Conservation (phyloP, 2,329 filamentous ascomycete species). For the Aspergillus piperis region DNA sequence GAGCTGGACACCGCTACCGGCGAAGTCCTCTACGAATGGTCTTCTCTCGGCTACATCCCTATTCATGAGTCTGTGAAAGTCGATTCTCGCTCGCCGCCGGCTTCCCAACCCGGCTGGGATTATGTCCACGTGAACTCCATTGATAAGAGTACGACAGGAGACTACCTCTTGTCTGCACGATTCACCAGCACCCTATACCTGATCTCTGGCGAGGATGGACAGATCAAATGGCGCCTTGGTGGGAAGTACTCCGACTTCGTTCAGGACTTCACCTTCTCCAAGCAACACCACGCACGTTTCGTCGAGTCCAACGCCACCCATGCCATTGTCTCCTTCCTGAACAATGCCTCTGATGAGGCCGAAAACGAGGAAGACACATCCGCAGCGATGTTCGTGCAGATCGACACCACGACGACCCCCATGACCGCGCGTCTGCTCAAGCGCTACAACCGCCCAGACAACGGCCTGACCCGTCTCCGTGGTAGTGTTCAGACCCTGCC, state of each 20-base stretch:
- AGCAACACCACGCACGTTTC: conserved; percentile 42
- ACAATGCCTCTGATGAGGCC: conserved; percentile 38
- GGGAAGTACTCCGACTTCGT: conserved; percentile 35
- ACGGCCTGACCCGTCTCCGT: conserved; percentile 35
- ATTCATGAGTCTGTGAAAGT: conserved; percentile 36
- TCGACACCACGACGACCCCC: conserved; percentile 29
- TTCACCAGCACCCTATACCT: conserved; percentile 43
- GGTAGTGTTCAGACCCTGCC: conserved; percentile 39
- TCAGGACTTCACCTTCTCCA: conserved; percentile 38
- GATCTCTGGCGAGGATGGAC: conserved; percentile 39
- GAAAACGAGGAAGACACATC: conserved; percentile 31
- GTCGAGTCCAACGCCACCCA: conserved; percentile 32
- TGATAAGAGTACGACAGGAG: conserved; percentile 42
- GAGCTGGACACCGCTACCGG: conserved; percentile 41
- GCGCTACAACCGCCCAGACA: conserved; percentile 39
- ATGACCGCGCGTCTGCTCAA: conserved; percentile 34
- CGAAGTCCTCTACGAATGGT: conserved; percentile 41
- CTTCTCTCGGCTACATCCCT: conserved; percentile 33
- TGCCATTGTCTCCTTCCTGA: conserved; percentile 36
- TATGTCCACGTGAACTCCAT: conserved; percentile 45
- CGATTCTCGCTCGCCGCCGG: conserved; percentile 4
- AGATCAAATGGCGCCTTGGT: conserved; percentile 44
- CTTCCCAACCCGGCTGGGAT: conserved; percentile 31
- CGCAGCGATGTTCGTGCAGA: conserved; percentile 32
- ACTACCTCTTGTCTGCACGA: conserved; percentile 44